These are phyloP conservation scores for Teratosphaeriaceae sp. DNA, from an alignment of 2,329 filamentous ascomycete species.

Conservation along the genomic window DNA sequence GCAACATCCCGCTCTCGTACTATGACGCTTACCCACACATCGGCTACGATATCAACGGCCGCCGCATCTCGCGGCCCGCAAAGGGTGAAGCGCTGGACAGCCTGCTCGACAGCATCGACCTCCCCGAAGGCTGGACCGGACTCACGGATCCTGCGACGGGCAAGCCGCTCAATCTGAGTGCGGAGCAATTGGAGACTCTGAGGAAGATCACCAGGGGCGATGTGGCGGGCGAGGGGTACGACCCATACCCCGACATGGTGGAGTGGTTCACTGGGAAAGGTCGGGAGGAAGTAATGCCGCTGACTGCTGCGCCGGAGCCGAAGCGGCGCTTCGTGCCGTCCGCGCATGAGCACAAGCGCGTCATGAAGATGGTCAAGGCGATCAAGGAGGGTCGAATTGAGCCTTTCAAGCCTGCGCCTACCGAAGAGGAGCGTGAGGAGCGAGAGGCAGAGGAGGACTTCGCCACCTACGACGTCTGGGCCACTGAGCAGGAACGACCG, in stretches of 20 bases:
- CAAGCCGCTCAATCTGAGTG: constrained; percentile 79
- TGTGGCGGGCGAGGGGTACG: constrained; percentile 77
- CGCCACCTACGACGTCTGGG: constrained; percentile 85
- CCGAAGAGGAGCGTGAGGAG: constrained; percentile 48
- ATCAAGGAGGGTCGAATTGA: constrained; percentile 91
- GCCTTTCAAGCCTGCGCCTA: constrained; percentile 75
- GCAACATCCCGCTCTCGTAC: constrained; percentile 86
- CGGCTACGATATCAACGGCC: constrained; percentile 97
- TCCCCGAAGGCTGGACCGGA: constrained; percentile 96
- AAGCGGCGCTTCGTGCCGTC: constrained; percentile 94
- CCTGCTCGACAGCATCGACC: constrained; percentile 88
- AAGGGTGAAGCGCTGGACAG: constrained; percentile 91
- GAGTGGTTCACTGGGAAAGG: constrained; percentile 90
- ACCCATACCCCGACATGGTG: constrained; percentile 87
- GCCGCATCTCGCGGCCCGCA: constrained; percentile 93
- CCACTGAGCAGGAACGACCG: constrained; percentile 75
- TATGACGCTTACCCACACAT: constrained; percentile 98
- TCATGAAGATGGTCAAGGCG: constrained; percentile 95
- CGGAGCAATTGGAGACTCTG: constrained; percentile 82
- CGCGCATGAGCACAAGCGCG: constrained; percentile 90
- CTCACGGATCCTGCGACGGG: constrained; percentile 90
- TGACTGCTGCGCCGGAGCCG: constrained; percentile 90
- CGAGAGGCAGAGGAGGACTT: constrained; percentile 67
- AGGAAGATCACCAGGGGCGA: constrained; percentile 86
- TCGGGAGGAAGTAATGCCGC: constrained; percentile 79